Conservation (phyloP, 2,329 filamentous ascomycete genomes). For the Stemphylium beticola region DNA sequence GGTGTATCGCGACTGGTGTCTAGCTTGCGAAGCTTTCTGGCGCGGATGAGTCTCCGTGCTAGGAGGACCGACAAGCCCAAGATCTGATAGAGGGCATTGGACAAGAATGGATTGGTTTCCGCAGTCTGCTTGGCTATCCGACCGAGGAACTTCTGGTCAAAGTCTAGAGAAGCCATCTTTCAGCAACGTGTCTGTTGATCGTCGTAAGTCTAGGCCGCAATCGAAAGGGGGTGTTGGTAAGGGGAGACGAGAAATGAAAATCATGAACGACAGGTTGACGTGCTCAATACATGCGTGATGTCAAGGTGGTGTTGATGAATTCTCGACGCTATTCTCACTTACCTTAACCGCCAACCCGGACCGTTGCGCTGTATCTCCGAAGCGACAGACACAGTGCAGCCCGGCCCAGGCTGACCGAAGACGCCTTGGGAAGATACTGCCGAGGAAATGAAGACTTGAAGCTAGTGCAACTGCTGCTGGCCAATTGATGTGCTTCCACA, state of each 20-base stretch:
- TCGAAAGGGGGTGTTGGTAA: constrained; percentile 3
- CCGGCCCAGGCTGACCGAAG: constrained; percentile 41
- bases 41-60: constrained; percentile 80
- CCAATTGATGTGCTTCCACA: constrained; percentile 44
- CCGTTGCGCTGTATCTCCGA: constrained; percentile 42
- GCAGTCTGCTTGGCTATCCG: constrained; percentile 82
- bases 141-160: constrained; percentile 96
- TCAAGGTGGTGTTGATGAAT: not conserved
- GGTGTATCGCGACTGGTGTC: constrained; percentile 79
- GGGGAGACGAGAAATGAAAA: not conserved
- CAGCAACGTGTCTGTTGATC: constrained; percentile 11
- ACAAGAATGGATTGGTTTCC: constrained; percentile 77
- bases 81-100: constrained; percentile 85
- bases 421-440: constrained; percentile 26
- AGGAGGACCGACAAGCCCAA: constrained; percentile 89
- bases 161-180: constrained; percentile 90
- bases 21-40: constrained; percentile 81
- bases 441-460: constrained; percentile 37
- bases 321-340: constrained; percentile 20
- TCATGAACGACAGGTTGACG: not conserved
- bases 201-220: constrained; percentile 8
- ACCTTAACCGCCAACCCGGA: constrained; percentile 41
- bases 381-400: constrained; percentile 42
- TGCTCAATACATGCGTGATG: not conserved
- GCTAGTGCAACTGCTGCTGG: constrained; percentile 30